Evolutionary conservation across 192 early-diverging fungal species (phyloP), one percentile per base, ranked within the genome.

Genomic region (Coemansia sp.): DNA sequence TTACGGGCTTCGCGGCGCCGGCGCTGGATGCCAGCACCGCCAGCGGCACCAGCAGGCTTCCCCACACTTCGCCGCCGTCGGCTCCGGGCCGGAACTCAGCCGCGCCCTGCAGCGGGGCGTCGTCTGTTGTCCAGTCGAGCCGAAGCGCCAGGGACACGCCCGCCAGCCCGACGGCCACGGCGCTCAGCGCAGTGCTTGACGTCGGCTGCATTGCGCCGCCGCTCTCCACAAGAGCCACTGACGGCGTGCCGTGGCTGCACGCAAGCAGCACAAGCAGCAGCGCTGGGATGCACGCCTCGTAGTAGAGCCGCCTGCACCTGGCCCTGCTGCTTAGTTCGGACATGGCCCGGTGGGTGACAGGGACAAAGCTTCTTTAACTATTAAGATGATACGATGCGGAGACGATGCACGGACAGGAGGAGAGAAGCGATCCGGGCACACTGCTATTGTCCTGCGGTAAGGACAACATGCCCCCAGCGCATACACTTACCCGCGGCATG

Each of bases 11-110:
- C 34, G 19, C 47, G 14, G 22, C 40, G n/a, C 21, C 51, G 10
- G 4, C 13, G 30, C 29, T 17, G 10, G 34, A 26, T 17, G 71
- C 65, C 6, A 56, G n/a, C 13, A 65, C 9, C 0, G 61, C 52
- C 36, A 77, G 49, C 33, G 68, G 68, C 34, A 77, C 68, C 4
- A 77, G 50, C 11, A 56, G 19, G 5, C 29, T 48, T 37, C 62
- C 73, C 58, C 63, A 77, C 32, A 65, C 54, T 6, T 23, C 29
- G 11, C 73, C 73, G 30, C 58, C 43, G 32, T 70, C 73, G 2
- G 58, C 63, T 6, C 30, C 39, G 33, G 52, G 53, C 27, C 73
- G 58, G 27, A 33, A 60, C 54, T 30, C 46, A 9, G 25, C 15
- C 4, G 22, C n/a, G n/a, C n/a, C n/a, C n/a, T n/a, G 7, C n/a